A percentile compares a stretch with the other conserved stretches of the same genome.
These are phyloP conservation scores for Pterulicium gracile DNA, from an alignment of 1,284 basidiomycete genomes.

Conservation along the genomic window DNA sequence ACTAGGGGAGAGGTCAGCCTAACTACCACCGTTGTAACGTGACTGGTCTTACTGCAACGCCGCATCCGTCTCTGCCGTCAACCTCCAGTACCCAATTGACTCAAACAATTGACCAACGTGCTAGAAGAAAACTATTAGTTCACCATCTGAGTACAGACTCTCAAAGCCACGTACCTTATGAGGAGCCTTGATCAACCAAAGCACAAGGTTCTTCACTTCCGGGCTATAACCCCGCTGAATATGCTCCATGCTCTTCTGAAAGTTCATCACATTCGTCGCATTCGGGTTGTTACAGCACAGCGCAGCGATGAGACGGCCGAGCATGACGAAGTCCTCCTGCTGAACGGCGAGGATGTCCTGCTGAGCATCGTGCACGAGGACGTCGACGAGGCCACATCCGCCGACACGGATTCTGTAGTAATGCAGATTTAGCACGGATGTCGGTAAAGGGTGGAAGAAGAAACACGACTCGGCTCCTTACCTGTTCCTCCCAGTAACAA, in stretches of 20 bases:
- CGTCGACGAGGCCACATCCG: conserved; percentile 79
- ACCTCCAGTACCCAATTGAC: conserved; percentile 56
- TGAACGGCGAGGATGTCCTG: conserved; percentile 54
- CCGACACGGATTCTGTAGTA: conserved; percentile 58
- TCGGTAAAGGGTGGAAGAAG: neutral
- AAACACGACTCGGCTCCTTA: conserved; percentile 22
- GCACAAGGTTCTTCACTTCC: conserved; percentile 74
- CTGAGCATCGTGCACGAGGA: conserved; percentile 65
- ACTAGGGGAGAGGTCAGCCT: too few species aligned
- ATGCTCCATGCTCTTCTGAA: conserved; percentile 70
- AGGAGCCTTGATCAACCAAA: conserved; percentile 66
- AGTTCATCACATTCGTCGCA: conserved; percentile 47
- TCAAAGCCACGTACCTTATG: conserved; percentile 34
- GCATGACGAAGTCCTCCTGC: conserved; percentile 83
- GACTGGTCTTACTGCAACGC: conserved; percentile 60
- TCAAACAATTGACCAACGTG: conserved; percentile 74
- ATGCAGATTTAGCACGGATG: conserved; percentile 8
- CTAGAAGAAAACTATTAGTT: conserved; percentile 24
- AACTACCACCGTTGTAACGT: too few species aligned
- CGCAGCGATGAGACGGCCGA: conserved; percentile 81
- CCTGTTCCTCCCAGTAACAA: conserved; percentile 88
- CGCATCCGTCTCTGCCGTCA: conserved; percentile 80
- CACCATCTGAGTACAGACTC: conserved; percentile 6
- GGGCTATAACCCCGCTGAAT: conserved; percentile 68
- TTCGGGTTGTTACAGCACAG: conserved; percentile 62